Percentiles rank a stretch among this genome's conserved stretches.
Evolutionary conservation across 495 filamentous ascomycete species (phyloP).

Genomic region (Zalerion maritima): DNA sequence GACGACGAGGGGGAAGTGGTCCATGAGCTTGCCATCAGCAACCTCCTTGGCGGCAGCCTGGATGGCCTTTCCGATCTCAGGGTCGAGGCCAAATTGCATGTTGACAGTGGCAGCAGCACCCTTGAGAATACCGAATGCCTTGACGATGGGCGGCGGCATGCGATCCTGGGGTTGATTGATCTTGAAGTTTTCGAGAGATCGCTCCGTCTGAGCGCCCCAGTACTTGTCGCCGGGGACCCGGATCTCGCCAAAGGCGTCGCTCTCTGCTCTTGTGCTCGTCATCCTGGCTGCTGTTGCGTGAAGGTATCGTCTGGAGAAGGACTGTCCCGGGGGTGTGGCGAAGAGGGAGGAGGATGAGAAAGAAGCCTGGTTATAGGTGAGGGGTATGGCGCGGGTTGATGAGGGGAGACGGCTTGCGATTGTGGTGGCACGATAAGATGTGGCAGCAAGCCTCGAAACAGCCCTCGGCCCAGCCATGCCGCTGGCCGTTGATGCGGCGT

Average conservation of each 20-base stretch:
- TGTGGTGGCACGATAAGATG: slow-evolving; percentile 19
- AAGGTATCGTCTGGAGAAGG: slow-evolving; percentile 23
- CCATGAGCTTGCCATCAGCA: slow-evolving; percentile 80
- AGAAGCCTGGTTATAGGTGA: no score
- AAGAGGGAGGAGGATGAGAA: slow-evolving; percentile 7
- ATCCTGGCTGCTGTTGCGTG: slow-evolving; percentile 35
- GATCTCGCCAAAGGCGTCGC: slow-evolving; percentile 94
- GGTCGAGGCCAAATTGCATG: slow-evolving; percentile 87
- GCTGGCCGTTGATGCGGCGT: slow-evolving; percentile 21
- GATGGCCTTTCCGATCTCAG: slow-evolving; percentile 83
- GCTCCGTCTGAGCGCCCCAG: slow-evolving; percentile 98
- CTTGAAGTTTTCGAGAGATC: slow-evolving; percentile 91
- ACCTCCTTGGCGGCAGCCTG: slow-evolving; percentile 90
- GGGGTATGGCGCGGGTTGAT: no score
- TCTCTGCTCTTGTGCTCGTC: slow-evolving; percentile 61
- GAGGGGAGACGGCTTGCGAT: no score
- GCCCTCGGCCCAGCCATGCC: slow-evolving; percentile 25
- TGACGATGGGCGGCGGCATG: slow-evolving; percentile 86
- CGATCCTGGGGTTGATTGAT: slow-evolving; percentile 99
- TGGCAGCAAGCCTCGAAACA: slow-evolving; percentile 22
- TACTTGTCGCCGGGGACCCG: slow-evolving; percentile 87
- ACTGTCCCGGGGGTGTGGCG: slow-evolving; percentile 9
- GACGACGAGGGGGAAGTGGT: slow-evolving; percentile 97
- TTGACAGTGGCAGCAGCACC: slow-evolving; percentile 93
- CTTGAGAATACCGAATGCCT: slow-evolving; percentile 94